Base-by-base conservation (phyloP, 495 filamentous ascomycete genomes). In the Aspergillus haitiensis region DNA sequence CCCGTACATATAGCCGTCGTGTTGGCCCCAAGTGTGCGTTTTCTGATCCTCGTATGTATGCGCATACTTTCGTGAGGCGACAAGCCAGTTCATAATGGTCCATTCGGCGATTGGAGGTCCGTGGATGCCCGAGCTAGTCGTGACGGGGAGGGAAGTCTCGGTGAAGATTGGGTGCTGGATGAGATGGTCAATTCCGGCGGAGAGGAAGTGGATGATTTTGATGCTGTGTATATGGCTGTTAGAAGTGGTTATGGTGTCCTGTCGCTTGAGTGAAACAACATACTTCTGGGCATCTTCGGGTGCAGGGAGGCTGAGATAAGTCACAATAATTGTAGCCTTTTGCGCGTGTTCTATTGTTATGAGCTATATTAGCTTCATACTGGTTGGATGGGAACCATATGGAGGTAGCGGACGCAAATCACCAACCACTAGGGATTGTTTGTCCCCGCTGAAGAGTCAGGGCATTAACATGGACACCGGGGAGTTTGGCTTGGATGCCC, bases 71-170 rank as follows among this genome's bases (percentile, higher is more conserved):
- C 83, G 79, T 13, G 81, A 84, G 10, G 84, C 77, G 10, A 81
- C 71, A 2, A 86, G 74, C 65, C 78, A 76, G 44, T 83, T 84
- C 72, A 86, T 72, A 10, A 82, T 61, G 7, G 75, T 71, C 88
- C 90, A 95, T 77, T 97, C 92, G 0, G 90, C 79, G 56, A 96
- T 96, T 58, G 92, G 89, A 0, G 92, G 91, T 12, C 88, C 89
- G 64, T 92, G 89, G 51, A 94, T 83, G 13, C 91, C 91, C 18
- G 84, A 88, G 39, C 87, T 84, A 6, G 88, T 92, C 21, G 86
- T 87, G 51, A 96, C 79, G 0, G 80, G 72, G 52, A 93, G 81
- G 12, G 84, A 64, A 11, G 84, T 85, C 15, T 86, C 77, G 33
- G 70, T 86, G 61, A 88, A 87, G 2, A 93, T 75, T 5, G 88